phyloP scores from a whole-genome alignment of 768 basidiomycete genomes.

The Pisolithus sp. region DNA sequence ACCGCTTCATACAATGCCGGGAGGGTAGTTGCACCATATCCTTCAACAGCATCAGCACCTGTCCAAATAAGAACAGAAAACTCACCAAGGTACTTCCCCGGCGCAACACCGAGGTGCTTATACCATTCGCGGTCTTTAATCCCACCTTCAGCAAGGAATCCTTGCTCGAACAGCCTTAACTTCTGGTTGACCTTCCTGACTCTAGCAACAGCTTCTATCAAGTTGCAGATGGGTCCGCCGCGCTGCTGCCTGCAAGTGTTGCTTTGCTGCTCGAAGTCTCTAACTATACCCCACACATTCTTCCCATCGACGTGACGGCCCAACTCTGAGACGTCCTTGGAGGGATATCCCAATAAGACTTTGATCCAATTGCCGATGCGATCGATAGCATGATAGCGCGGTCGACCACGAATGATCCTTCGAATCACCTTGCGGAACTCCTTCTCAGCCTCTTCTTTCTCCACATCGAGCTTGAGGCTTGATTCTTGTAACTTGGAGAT shows the following conservation, averaged over 20 bases:
- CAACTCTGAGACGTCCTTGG: neutral
- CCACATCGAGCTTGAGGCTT: constrained; percentile 51
- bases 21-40: constrained; percentile 80
- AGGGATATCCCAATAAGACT: constrained; percentile 6
- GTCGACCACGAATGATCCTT: constrained; percentile 9
- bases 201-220: constrained; percentile 54
- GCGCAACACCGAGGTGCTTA: constrained; percentile 77
- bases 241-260: constrained; percentile 8
- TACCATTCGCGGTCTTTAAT: constrained; percentile 84
- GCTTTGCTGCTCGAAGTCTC: constrained; percentile 3
- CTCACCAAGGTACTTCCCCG: constrained; percentile 78
- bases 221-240: constrained; percentile 33
- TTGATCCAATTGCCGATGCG: constrained; percentile 24
- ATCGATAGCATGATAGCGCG: neutral
- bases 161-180: constrained; percentile 65
- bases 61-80: constrained; percentile 3
- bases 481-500: constrained; percentile 43
- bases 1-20: constrained; percentile 78
- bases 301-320: constrained; percentile 3
- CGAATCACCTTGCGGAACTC: constrained; percentile 43
- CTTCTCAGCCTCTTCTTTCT: constrained; percentile 51
- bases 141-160: constrained; percentile 73
- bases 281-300: neutral
- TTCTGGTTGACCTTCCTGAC: constrained; percentile 58
- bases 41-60: constrained; percentile 26